Base-by-base conservation (phyloP, 352 stramenopile species). In the Globisporangium carolinianum region DNA sequence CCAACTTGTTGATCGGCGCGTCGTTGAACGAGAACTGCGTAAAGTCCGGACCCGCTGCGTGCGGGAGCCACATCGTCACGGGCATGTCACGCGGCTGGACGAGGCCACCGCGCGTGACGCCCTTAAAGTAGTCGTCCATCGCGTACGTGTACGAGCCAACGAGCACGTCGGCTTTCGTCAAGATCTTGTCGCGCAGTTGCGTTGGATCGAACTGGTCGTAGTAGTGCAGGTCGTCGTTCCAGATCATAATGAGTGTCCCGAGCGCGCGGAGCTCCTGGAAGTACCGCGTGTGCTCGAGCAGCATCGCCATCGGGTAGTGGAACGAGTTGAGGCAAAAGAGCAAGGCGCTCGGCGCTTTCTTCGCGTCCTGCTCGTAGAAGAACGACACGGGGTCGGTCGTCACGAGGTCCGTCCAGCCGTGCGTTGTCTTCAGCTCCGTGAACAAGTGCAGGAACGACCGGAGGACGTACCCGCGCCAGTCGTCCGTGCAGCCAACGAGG, bases 311-410 rank as follows among this genome's bases (percentile, higher is more conserved):
- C 11, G 71, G 74, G 47, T 83, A 79, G 42, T 76, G 70, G 61
- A 83, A 86, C 60, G 75, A 90, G 60, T 82, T 88, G n/a, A 91
- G 58, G 17, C 82, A 91, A 56, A 91, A 91, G 49, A 91, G 67
- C 47, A 91, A 63, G 57, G 82, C 79, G 49, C 73, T 87, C 15
- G 82, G 82, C 6, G 78, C 80, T 51, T 72, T 72, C 37, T 81
- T 79, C 45, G 60, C 57, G 67, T 91, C 78, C 51, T 84, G 71
- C 36, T 73, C 70, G 73, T 85, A 83, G 53, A 89, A 87, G 12
- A 71, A 76, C 14, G 76, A 71, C 53, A 76, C 76, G 38, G 79
- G 76, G 51, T 87, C 63, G 36, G 69, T 71, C 7, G 76, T 81
- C 46, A 68, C 66, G 32, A 91, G 66, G 18, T 90, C 77, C 42